Evolutionary conservation across 495 filamentous ascomycete genomes (phyloP).

Genomic region (Aspergillus affinis): DNA sequence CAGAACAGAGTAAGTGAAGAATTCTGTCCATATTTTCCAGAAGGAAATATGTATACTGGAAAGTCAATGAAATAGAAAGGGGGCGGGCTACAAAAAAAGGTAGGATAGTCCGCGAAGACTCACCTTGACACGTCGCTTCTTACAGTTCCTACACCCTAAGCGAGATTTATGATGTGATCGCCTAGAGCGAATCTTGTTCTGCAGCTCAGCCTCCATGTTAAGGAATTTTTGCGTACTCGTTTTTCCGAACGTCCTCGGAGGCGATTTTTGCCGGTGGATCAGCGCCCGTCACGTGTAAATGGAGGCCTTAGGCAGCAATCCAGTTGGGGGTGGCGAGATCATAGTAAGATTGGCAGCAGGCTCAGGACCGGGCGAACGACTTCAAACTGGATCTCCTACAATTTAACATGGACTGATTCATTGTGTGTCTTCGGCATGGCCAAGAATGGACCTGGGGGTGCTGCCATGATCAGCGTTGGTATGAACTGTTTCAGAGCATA

Average conservation of each 20-base stretch:
- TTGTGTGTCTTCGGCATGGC: too few species aligned
- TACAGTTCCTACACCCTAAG: constrained; percentile 27
- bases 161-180: constrained; percentile 26
- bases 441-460: too few species aligned
- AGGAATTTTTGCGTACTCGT: neutral
- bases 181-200: constrained; percentile 19
- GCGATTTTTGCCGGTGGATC: neutral
- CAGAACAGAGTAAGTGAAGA: neutral
- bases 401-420: too few species aligned
- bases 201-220: constrained; percentile 3
- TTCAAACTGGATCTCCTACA: too few species aligned
- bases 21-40: neutral
- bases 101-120: too few species aligned
- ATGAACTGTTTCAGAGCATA: too few species aligned
- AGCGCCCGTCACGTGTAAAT: neutral
- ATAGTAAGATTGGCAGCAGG: neutral
- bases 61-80: too few species aligned
- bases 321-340: neutral
- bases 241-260: neutral
- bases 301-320: neutral
- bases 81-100: too few species aligned
- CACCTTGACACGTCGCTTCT: constrained; percentile 28
- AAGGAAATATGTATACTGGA: too few species aligned
- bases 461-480: too few species aligned
- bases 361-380: too few species aligned